A percentile compares a stretch with the other conserved stretches of the same genome.
These are phyloP conservation scores for Phytophthora uliginosa DNA, from an alignment of 352 stramenopile genomes.

Conservation along the genomic window DNA sequence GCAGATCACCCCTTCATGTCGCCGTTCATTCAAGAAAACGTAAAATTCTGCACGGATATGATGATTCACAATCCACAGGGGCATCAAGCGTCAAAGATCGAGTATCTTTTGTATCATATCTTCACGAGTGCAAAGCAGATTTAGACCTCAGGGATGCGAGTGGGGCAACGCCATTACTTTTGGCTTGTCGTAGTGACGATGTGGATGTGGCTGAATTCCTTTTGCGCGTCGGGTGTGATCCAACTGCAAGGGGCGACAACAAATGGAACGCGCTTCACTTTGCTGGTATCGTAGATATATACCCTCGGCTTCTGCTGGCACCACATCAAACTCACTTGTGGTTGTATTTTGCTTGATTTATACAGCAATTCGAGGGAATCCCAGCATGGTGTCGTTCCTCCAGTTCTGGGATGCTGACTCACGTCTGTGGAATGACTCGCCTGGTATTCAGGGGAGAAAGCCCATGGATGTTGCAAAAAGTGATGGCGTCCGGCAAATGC, in stretches of 20 bases:
- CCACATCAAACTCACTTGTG: not conserved
- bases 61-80: not conserved
- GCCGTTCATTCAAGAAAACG: slow-evolving; percentile 25
- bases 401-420: slow-evolving; percentile 60
- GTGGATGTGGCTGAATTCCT: slow-evolving; percentile 36
- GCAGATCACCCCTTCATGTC: slow-evolving; percentile 65
- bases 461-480: slow-evolving; percentile 47
- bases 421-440: slow-evolving; percentile 34
- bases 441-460: slow-evolving; percentile 50
- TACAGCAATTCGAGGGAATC: slow-evolving; percentile 38
- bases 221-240: slow-evolving; percentile 44
- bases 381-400: slow-evolving; percentile 47
- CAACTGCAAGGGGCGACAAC: slow-evolving; percentile 39
- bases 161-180: slow-evolving; percentile 51
- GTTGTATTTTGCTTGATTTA: not conserved
- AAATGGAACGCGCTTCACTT: slow-evolving; percentile 57
- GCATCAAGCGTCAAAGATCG: slow-evolving; percentile 8
- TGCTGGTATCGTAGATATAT: slow-evolving; percentile 28
- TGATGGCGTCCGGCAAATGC: slow-evolving; percentile 28
- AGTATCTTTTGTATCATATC: slow-evolving; percentile 33
- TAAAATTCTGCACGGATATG: not conserved
- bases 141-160: slow-evolving; percentile 51
- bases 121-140: slow-evolving; percentile 41
- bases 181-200: slow-evolving; percentile 43
- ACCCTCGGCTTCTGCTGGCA: not conserved